These are phyloP conservation scores for Naganishia vishniacii DNA, from an alignment of 768 basidiomycete species.

Conservation along the genomic window DNA sequence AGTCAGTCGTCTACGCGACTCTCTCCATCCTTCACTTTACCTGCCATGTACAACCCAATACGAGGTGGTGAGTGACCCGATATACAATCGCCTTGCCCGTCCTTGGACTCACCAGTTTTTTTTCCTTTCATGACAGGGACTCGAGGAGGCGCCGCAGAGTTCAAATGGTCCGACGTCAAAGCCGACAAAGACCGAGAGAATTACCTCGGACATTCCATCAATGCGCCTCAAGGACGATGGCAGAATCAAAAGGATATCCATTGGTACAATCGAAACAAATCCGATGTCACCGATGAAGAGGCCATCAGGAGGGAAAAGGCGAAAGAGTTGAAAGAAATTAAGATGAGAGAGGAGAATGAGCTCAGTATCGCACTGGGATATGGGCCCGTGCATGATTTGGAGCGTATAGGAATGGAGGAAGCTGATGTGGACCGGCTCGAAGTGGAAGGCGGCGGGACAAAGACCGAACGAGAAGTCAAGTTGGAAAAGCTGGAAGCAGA, in stretches of 20 bases:
- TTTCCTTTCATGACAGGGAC: slow-evolving; percentile 31
- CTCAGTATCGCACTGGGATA: slow-evolving; percentile 65
- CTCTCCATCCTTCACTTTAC: too few relatives aligned
- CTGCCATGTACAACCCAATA: slow-evolving; percentile 7
- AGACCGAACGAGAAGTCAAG: slow-evolving; percentile 40
- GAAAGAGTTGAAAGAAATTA: slow-evolving; percentile 58
- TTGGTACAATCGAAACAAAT: slow-evolving; percentile 76
- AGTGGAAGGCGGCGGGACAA: slow-evolving; percentile 35
- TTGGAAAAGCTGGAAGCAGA: slow-evolving; percentile 43
- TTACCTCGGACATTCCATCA: slow-evolving; percentile 90
- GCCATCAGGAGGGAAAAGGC: slow-evolving; percentile 46
- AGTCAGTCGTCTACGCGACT: too few relatives aligned
- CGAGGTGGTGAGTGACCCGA: slow-evolving; percentile 1
- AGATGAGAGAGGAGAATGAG: slow-evolving; percentile 81
- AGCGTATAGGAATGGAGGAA: slow-evolving; percentile 2
- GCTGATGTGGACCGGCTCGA: slow-evolving; percentile 27
- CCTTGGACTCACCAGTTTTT: too few relatives aligned
- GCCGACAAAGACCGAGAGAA: slow-evolving; percentile 57
- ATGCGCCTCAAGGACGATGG: slow-evolving; percentile 92
- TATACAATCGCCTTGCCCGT: neutral
- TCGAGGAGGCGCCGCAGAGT: slow-evolving; percentile 46
- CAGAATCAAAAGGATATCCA: slow-evolving; percentile 96
- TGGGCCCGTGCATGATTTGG: slow-evolving; percentile 29
- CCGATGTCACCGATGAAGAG: slow-evolving; percentile 46
- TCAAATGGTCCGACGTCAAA: slow-evolving; percentile 42